Conservation (phyloP, 2,329 filamentous ascomycete species). For the Botryotinia convoluta region DNA sequence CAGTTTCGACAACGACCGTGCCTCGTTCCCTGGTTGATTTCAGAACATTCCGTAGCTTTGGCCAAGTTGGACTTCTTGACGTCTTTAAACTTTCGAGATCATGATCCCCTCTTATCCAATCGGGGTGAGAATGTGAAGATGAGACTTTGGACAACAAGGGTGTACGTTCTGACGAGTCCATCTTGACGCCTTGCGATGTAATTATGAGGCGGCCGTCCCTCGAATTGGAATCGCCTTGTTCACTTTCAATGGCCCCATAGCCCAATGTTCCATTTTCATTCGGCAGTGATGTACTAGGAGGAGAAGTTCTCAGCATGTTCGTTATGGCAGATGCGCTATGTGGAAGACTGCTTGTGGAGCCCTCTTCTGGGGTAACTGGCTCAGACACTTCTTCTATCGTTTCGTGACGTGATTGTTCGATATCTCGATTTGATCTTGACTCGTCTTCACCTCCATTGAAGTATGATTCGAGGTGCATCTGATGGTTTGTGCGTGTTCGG, state of each 20-base stretch:
- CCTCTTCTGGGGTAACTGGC: constrained; percentile 48
- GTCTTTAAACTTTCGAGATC: constrained; percentile 36
- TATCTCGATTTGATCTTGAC: constrained; percentile 23
- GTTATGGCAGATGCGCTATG: constrained; percentile 47
- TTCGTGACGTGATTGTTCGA: constrained; percentile 41
- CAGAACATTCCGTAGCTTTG: constrained; percentile 33
- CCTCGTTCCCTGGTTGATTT: constrained; percentile 30
- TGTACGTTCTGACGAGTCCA: constrained; percentile 34
- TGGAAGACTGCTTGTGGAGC: constrained; percentile 35
- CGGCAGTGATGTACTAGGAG: constrained; percentile 31
- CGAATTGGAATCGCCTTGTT: constrained; percentile 8
- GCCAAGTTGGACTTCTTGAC: constrained; percentile 30
- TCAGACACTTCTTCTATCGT: constrained; percentile 63
- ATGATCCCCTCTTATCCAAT: constrained; percentile 36
- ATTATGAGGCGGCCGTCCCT: constrained; percentile 30
- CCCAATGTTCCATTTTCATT: constrained; percentile 16
- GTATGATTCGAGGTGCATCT: constrained; percentile 34
- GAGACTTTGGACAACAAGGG: constrained; percentile 32
- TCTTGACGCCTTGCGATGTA: constrained; percentile 27
- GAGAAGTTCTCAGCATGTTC: constrained; percentile 47
- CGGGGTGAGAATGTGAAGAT: constrained; percentile 29
- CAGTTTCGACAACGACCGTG: constrained; percentile 28
- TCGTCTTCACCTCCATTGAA: constrained; percentile 32
- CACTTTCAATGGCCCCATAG: constrained; percentile 21
- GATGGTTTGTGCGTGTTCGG: constrained; percentile 23